Conservation (phyloP, 768 basidiomycete genomes). For the Kwoniella sp. region DNA sequence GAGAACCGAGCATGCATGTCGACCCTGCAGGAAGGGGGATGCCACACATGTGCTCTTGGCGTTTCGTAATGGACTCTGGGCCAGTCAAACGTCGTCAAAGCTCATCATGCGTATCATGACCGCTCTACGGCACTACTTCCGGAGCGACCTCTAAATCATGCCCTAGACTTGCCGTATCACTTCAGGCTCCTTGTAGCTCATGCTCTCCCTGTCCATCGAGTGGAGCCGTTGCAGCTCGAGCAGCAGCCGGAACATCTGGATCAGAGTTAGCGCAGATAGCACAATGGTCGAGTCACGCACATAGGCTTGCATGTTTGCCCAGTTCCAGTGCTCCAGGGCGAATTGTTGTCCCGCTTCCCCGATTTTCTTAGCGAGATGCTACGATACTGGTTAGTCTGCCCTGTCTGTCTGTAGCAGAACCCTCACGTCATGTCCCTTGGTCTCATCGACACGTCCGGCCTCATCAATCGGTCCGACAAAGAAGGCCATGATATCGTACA, state of each 20-base stretch:
- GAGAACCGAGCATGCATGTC: no score
- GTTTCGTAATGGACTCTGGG: no score
- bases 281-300: constrained; percentile 22
- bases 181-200: constrained; percentile 28
- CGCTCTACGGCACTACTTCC: no score
- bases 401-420: neutral
- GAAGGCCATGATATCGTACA: constrained; percentile 68
- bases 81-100: no score
- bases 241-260: constrained; percentile 44
- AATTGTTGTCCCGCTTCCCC: constrained; percentile 46
- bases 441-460: constrained; percentile 56
- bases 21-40: no score
- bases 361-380: constrained; percentile 47
- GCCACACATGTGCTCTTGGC: no score
- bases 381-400: neutral
- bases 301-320: constrained; percentile 49
- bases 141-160: no score
- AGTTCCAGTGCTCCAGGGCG: constrained; percentile 47
- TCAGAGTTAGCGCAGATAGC: neutral
- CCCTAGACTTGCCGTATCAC: no score
- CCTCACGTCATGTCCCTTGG: constrained; percentile 57
- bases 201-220: constrained; percentile 35
- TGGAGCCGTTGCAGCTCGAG: constrained; percentile 42
- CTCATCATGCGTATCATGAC: no score
- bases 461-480: constrained; percentile 58